Evolutionary conservation across 768 basidiomycete genomes (phyloP).

Genomic region (Leccinellum luteum): DNA sequence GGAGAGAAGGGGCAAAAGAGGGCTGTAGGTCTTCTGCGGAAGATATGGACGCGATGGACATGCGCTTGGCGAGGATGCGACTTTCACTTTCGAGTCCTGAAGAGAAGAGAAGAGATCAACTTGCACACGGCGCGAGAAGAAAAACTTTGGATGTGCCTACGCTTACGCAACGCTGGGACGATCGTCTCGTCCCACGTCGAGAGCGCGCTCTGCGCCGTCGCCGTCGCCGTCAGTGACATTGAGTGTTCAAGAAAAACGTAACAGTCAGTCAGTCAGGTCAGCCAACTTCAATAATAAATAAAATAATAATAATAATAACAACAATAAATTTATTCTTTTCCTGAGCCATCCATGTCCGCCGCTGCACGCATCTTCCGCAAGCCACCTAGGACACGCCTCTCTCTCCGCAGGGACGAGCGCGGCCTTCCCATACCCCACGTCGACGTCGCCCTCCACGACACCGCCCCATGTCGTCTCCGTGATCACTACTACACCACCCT

Average conservation of each 20-base stretch:
- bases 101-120: neutral
- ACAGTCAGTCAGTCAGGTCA: no score
- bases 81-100: constrained; percentile 81
- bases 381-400: constrained; percentile 44
- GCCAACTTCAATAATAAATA: neutral
- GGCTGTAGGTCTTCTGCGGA: constrained; percentile 46
- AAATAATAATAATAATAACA: neutral
- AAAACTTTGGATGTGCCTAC: constrained; percentile 39
- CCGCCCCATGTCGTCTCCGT: constrained; percentile 66
- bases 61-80: constrained; percentile 68
- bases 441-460: constrained; percentile 63
- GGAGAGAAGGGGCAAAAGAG: constrained; percentile 18
- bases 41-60: constrained; percentile 69
- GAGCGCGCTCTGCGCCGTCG: constrained; percentile 32
- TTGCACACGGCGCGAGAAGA: neutral
- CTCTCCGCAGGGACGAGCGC: constrained; percentile 47
- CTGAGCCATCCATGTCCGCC: constrained; percentile 16
- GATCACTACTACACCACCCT: constrained; percentile 86
- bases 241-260: constrained; percentile 8
- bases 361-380: constrained; percentile 50
- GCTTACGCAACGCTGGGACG: constrained; percentile 76
- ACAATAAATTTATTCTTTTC: neutral
- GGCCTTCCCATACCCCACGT: constrained; percentile 76
- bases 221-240: constrained; percentile 42
- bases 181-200: constrained; percentile 81